phyloP scores from a whole-genome alignment of 257 asterid species.

The Marsdenia floribunda region DNA sequence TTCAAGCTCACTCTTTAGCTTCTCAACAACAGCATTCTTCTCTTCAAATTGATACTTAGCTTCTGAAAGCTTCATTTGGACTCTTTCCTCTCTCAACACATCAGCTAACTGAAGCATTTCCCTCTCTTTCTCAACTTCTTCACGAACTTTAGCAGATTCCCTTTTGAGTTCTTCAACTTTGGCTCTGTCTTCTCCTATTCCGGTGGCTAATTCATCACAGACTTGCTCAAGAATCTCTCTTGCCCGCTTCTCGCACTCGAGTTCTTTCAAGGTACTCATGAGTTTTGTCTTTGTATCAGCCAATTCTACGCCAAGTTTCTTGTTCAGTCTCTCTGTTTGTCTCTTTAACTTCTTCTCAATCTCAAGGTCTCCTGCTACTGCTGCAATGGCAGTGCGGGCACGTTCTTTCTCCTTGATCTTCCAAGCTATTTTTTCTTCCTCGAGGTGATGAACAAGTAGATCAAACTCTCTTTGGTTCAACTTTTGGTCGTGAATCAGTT shows the following conservation, averaged over 20 bases:
- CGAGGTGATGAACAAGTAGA: conserved; percentile 45
- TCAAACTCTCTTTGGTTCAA: conserved; percentile 42
- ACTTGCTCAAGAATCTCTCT: conserved; percentile 76
- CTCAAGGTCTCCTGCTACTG: conserved; percentile 63
- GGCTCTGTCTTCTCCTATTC: conserved; percentile 80
- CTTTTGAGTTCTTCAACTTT: conserved; percentile 75
- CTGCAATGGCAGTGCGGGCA: conserved; percentile 47
- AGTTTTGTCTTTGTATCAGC: conserved; percentile 57
- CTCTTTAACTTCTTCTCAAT: conserved; percentile 75
- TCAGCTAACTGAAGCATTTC: conserved; percentile 97
- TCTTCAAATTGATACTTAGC: conserved; percentile 95
- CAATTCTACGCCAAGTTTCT: conserved; percentile 81
- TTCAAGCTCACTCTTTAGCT: conserved; percentile 69
- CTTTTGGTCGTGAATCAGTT: conserved; percentile 56
- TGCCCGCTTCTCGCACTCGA: conserved; percentile 75
- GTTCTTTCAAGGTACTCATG: conserved; percentile 41
- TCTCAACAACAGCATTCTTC: conserved; percentile 69
- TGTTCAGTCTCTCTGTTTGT: conserved; percentile 83
- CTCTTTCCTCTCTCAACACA: conserved; percentile 88
- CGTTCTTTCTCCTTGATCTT: conserved; percentile 70
- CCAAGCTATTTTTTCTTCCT: conserved; percentile 60
- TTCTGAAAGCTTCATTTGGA: conserved; percentile 90
- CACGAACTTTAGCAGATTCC: conserved; percentile 56
- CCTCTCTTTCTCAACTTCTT: conserved; percentile 85
- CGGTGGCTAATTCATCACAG: conserved; percentile 80